Evolutionary conservation across 805 yeast species (phyloP), one percentile per base, ranked within the genome.

Genomic region (Metschnikowia koreensis): DNA sequence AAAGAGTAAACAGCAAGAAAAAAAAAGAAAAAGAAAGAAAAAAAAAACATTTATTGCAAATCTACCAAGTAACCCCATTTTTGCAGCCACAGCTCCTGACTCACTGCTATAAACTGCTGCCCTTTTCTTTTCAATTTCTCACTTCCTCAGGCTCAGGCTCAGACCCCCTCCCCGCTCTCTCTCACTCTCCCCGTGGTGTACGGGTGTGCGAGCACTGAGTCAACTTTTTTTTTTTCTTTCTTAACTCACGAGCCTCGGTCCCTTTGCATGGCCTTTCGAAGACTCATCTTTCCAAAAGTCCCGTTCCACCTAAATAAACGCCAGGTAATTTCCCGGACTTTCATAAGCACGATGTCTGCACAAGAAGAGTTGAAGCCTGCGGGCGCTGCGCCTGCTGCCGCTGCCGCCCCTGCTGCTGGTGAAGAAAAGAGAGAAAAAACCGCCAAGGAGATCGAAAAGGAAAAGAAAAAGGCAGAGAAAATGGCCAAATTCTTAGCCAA

Each of bases 401-500:
- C 46, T 40, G 54, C 47, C 13, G 53, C 54, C 37, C 46, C 48
- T 16, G 45, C 51, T n/a, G 48, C 45, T 17, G 53, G 42, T 5
- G 54, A 45, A 22, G 55, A 51, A 36, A 48, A 45, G 41, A 49
- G 54, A 26, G 50, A 46, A 34, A 87, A 87, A 42, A 83, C 90
- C 40, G 86, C 86, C 55, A 88, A 88, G 67, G 89, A 88, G 72
- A 76, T 89, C 48, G 96, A 89, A 69, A 89, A 88, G 65, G 96
- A 89, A 75, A 79, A 86, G 66, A 85, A 89, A 77, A 83, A 89
- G 79, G 92, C 96, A 57, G 94, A 89, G 76, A 86, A 89, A 69
- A 73, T 89, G 63, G 87, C 94, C 69, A 84, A 90, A 71, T 89
- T 92, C 72, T 81, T 85, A 63, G 96, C 98, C 53, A 87, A 91